Conservation (phyloP, 2,329 filamentous ascomycete species). For the Cytospora piceicola region DNA sequence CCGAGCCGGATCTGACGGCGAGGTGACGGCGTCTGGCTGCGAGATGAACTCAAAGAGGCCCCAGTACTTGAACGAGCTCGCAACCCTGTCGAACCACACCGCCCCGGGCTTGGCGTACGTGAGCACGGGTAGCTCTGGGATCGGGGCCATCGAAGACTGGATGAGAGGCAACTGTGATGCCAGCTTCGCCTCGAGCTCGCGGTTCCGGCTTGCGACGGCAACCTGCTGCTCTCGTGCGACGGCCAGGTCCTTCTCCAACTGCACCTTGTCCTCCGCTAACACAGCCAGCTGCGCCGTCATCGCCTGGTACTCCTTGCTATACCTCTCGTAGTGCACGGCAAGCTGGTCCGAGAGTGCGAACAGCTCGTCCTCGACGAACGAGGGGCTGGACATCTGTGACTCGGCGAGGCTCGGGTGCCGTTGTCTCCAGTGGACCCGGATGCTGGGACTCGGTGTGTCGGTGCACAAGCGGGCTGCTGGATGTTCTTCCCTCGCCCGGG, state of each 20-base stretch:
- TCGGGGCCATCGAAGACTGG: constrained; percentile 3
- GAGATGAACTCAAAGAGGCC: constrained; percentile 28
- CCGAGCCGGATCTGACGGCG: constrained; percentile 8
- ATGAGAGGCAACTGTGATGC: constrained; percentile 2
- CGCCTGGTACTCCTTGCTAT: constrained; percentile 1
- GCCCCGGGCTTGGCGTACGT: constrained; percentile 17
- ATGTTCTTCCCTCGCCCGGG: neutral
- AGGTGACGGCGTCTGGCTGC: constrained; percentile 11
- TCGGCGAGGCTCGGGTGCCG: neutral
- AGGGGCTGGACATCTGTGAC: constrained; percentile 5
- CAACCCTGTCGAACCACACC: constrained; percentile 26
- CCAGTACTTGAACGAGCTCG: constrained; percentile 24
- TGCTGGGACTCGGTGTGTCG: neutral
- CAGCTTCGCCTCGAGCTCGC: constrained; percentile 5
- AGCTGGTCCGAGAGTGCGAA: constrained; percentile 15
- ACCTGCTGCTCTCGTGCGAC: constrained; percentile 10
- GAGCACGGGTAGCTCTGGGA: constrained; percentile 24
- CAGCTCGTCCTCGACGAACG: constrained; percentile 7
- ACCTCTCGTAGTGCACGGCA: constrained; percentile 1
- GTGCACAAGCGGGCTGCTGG: neutral
- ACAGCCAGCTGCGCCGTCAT: constrained; percentile 6
- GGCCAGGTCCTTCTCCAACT: constrained; percentile 13
- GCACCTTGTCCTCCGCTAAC: constrained; percentile 1
- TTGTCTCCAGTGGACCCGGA: neutral
- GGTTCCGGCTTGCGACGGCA: constrained; percentile 4